A percentile compares a stretch with the other conserved stretches of the same genome.
Conservation (phyloP, 495 filamentous ascomycete species). For the Cryomyces antarcticus region DNA sequence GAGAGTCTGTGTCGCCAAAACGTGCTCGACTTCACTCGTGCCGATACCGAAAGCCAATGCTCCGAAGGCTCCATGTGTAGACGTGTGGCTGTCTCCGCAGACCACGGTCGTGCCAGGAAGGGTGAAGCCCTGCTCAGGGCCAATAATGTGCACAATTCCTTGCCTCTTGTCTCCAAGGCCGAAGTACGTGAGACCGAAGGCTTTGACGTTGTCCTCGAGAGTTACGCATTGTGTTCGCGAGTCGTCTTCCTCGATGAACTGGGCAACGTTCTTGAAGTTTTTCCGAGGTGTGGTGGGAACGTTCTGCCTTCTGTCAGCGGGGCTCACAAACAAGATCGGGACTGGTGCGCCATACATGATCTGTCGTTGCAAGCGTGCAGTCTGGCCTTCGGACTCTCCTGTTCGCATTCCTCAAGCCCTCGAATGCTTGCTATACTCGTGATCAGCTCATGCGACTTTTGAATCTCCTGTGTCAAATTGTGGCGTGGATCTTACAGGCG, state of each 20-base stretch:
- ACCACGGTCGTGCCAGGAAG: constrained; percentile 93
- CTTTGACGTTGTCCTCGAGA: constrained; percentile 91
- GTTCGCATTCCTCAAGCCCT: constrained; percentile 72
- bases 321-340: not conserved
- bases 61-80: constrained; percentile 93
- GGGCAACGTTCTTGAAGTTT: constrained; percentile 62
- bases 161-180: constrained; percentile 90
- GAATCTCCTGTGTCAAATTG: not conserved
- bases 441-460: constrained; percentile 10
- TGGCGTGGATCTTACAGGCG: constrained; percentile 37
- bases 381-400: constrained; percentile 81
- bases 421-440: constrained; percentile 65
- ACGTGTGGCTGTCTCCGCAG: constrained; percentile 94
- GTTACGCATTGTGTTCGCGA: constrained; percentile 86
- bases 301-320: constrained; percentile 35
- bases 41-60: constrained; percentile 93
- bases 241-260: constrained; percentile 85
- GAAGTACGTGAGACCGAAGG: constrained; percentile 92
- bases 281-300: constrained; percentile 79
- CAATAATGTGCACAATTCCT: constrained; percentile 96
- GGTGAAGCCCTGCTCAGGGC: constrained; percentile 98
- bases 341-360: constrained; percentile 49
- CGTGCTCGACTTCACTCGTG: constrained; percentile 96
- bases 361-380: constrained; percentile 88
- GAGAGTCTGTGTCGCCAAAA: constrained; percentile 85